Conservation (phyloP, 495 filamentous ascomycete genomes). For the Eremomyces bilateralis region DNA sequence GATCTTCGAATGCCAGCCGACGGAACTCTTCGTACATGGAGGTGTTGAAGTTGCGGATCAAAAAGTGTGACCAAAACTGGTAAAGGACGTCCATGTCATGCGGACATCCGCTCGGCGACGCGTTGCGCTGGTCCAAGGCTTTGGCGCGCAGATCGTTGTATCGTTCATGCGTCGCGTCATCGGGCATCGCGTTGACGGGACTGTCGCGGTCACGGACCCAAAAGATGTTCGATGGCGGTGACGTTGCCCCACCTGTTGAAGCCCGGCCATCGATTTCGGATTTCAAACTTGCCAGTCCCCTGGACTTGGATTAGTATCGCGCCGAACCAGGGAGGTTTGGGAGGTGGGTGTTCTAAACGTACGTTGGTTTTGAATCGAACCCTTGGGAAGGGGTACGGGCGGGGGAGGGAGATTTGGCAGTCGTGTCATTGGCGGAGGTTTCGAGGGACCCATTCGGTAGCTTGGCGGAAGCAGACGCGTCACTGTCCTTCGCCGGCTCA, state of each 20-base stretch:
- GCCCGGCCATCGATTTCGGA: too few relatives aligned
- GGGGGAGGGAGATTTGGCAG: too few relatives aligned
- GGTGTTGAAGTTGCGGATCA: constrained; percentile 52
- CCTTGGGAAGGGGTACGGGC: too few relatives aligned
- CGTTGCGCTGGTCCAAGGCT: constrained; percentile 34
- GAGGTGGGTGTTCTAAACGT: too few relatives aligned
- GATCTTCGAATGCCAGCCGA: constrained; percentile 46
- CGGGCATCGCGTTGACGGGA: constrained; percentile 20
- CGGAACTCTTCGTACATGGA: constrained; percentile 68
- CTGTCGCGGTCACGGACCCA: constrained; percentile 27
- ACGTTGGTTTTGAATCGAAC: too few relatives aligned
- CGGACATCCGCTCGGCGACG: constrained; percentile 26
- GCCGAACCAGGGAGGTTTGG: too few relatives aligned
- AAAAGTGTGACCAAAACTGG: constrained; percentile 60
- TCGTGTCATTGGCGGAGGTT: constrained; percentile 17
- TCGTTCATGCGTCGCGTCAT: constrained; percentile 27
- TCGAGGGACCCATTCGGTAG: constrained; percentile 32
- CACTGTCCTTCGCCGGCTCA: constrained; percentile 11
- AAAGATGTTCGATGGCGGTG: constrained; percentile 17
- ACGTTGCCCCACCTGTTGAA: too few relatives aligned
- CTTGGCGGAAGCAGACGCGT: constrained; percentile 22
- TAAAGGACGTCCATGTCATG: constrained; percentile 46
- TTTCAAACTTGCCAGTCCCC: too few relatives aligned
- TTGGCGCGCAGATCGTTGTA: constrained; percentile 33
- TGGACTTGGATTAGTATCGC: too few relatives aligned